Conservation (phyloP, 805 yeast genomes). For the Myxozyma neglecta region DNA sequence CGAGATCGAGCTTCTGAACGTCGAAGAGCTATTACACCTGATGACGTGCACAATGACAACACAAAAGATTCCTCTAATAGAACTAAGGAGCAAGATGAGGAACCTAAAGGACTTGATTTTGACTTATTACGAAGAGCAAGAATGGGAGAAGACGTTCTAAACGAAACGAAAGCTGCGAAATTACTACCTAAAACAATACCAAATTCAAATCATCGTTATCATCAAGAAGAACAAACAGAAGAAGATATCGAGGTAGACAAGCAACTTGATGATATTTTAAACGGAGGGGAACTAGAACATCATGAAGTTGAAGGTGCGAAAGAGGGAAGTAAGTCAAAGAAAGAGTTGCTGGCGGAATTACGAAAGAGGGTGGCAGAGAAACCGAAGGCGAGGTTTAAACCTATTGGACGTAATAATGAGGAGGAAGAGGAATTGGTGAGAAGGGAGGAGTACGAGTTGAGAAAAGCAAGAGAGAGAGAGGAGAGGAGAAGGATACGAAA, state of each 20-base stretch:
- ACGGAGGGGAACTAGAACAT: slow-evolving; percentile 4
- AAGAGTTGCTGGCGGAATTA: slow-evolving; percentile 14
- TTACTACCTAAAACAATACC: neutral
- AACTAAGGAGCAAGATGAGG: neutral
- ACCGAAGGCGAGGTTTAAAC: slow-evolving; percentile 13
- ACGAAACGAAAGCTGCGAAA: neutral
- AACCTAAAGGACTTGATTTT: slow-evolving; percentile 19
- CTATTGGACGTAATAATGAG: slow-evolving; percentile 9
- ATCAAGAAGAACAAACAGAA: neutral
- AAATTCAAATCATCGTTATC: neutral
- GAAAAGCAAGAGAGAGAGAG: neutral
- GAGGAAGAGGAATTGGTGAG: neutral
- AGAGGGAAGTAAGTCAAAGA: slow-evolving; percentile 13
- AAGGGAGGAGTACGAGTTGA: too few species aligned
- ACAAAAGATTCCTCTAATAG: neutral
- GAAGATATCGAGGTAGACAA: slow-evolving; percentile 14
- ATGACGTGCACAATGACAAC: slow-evolving; percentile 7
- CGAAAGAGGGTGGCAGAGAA: slow-evolving; percentile 10
- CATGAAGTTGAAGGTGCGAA: slow-evolving; percentile 8
- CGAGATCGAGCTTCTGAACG: slow-evolving; percentile 29
- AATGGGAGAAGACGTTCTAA: slow-evolving; percentile 18
- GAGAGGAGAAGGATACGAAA: neutral
- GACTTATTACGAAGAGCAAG: slow-evolving; percentile 14
- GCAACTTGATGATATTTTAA: slow-evolving; percentile 15
- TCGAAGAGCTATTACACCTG: neutral